phyloP scores from a whole-genome alignment of 2,329 filamentous ascomycete genomes.

The Cercospora zeina region DNA sequence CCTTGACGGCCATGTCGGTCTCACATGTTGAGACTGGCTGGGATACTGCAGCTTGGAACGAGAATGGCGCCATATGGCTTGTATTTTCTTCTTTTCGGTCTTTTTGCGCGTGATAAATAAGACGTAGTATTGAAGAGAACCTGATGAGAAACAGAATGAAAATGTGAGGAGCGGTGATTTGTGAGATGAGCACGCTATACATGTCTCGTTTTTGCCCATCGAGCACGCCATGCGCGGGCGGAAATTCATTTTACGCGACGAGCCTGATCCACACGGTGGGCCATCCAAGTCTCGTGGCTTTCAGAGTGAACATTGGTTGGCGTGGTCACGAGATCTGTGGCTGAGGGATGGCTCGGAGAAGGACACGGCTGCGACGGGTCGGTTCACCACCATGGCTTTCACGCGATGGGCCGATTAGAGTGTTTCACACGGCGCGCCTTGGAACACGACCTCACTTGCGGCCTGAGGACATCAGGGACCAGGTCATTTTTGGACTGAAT shows the following conservation, averaged over 20 bases:
- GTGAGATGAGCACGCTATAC: slow-evolving; percentile 10
- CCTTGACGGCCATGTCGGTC: slow-evolving; percentile 4
- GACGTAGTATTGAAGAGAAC: not conserved
- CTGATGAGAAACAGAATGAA: not conserved
- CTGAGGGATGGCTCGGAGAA: not conserved
- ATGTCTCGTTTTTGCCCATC: slow-evolving; percentile 11
- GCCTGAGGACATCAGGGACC: not conserved
- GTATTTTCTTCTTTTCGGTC: not conserved
- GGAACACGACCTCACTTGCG: not conserved
- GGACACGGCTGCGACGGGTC: slow-evolving; percentile 5
- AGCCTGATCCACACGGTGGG: slow-evolving; percentile 3
- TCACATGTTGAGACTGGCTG: not conserved
- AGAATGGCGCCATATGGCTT: slow-evolving; percentile 1
- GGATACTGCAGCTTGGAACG: not conserved
- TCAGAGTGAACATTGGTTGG: not conserved
- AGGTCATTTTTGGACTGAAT: slow-evolving; percentile 23
- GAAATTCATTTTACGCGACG: slow-evolving; percentile 2
- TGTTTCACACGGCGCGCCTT: not conserved
- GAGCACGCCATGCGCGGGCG: slow-evolving; percentile 9
- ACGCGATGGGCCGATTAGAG: not conserved
- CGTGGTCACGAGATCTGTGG: not conserved
- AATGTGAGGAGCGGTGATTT: not conserved
- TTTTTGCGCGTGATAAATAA: not conserved
- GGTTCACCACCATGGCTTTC: not conserved
- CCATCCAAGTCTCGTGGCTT: not conserved